Evolutionary conservation across 805 yeast genomes (phyloP), one percentile per base, ranked within the genome.

Genomic region (Cyberlindnera americana): DNA sequence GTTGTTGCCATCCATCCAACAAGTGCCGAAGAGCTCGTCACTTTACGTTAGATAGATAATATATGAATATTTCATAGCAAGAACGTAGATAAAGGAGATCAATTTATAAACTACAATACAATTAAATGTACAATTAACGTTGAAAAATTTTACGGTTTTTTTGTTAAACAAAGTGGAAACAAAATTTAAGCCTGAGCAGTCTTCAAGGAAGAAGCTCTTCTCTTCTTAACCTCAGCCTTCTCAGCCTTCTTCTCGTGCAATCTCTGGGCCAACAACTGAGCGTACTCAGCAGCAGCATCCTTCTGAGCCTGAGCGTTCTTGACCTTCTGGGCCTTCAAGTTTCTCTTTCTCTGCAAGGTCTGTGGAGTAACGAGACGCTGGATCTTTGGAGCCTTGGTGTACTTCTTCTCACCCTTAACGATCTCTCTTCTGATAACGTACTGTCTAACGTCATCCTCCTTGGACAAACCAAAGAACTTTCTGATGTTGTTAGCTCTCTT

Each of bases 401-500:
- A 93, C 66, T 88, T 82, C 83, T 87, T 88, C 66, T 90, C 97
- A 78, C 95, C 95, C 83, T 93, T 95, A 77, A 83, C 83, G 60
- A 93, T 83, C 73, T 91, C 96, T 78, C 99, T 90, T 81, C 98
- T 93, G 68, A 93, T 82, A 62, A 93, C 99, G 74, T 79, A 93
- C 75, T 78, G 75, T 70, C 74, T 71, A 54, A 70, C 75, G 60
- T 68, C 73, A 57, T 68, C 73, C 60, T 68, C 95, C 78, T 87
- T 85, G 75, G 95, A 69, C 65, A 88, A 84, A 77, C 97, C 98
- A 69, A 87, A 93, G 95, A 93, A 93, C 77, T 93, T 91, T 85
- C 98, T 90, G 75, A 93, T 93, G 91, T 91, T 76, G 95, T 89
- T 91, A 68, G 99, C 99, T 85, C 99, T 89, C 95, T 93, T 93